These are phyloP conservation scores for Rhizoclosmatium globosum DNA, from an alignment of 192 early-diverging fungal genomes.

Conservation along the genomic window DNA sequence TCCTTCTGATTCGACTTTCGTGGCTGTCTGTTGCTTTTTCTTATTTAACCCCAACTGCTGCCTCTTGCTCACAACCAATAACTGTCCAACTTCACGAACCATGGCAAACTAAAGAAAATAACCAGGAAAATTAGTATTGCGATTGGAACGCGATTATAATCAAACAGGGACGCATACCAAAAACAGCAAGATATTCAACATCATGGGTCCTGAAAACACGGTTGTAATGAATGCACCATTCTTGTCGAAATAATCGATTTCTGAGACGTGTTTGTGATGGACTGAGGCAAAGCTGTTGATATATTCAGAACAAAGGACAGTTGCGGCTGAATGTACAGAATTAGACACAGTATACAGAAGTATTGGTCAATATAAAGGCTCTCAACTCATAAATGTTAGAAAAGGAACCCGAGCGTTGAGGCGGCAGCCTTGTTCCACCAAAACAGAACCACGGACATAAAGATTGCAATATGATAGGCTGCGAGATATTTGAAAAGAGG, in stretches of 20 bases:
- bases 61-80: constrained; percentile 16
- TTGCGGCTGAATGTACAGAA: constrained; percentile 14
- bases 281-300: constrained; percentile 38
- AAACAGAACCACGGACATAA: constrained; percentile 33
- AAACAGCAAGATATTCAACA: constrained; percentile 38
- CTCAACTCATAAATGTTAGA: constrained; percentile 5
- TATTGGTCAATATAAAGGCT: neutral
- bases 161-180: constrained; percentile 32
- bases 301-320: constrained; percentile 28
- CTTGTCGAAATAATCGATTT: constrained; percentile 51
- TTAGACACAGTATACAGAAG: too few species aligned
- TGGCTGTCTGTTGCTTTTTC: neutral
- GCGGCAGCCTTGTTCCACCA: constrained; percentile 10
- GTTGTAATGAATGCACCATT: constrained; percentile 45
- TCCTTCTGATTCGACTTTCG: neutral
- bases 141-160: neutral
- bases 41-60: constrained; percentile 27
- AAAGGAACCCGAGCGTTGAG: neutral
- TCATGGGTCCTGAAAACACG: constrained; percentile 44
- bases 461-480: constrained; percentile 34
- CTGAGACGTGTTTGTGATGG: constrained; percentile 24
- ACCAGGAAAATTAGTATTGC: neutral
- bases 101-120: constrained; percentile 14
- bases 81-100: constrained; percentile 17
- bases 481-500: constrained; percentile 37